Evolutionary conservation across 176 grass and related monocot genomes (phyloP).

Genomic region (Poa annua): DNA sequence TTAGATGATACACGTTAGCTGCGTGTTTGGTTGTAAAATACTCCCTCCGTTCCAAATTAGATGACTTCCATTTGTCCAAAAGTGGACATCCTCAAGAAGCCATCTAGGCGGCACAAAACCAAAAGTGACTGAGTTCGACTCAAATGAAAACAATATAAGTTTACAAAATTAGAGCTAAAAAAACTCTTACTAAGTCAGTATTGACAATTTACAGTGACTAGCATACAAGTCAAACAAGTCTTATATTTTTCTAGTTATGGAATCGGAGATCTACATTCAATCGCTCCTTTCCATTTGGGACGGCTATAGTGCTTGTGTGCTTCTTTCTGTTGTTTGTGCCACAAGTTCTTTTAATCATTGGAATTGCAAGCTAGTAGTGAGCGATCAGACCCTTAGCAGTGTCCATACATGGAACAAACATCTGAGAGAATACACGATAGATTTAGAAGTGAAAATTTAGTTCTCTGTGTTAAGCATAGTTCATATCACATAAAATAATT

Average conservation of each 20-base stretch:
- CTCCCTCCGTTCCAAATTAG: too few species aligned
- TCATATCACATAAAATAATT: not conserved
- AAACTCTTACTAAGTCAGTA: not conserved
- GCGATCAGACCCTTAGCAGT: not conserved
- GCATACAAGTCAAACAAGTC: not conserved
- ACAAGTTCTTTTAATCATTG: not conserved
- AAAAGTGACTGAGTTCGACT: not conserved
- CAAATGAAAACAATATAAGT: not conserved
- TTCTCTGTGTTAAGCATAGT: not conserved
- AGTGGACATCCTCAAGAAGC: not conserved
- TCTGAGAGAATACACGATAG: not conserved
- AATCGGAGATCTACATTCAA: not conserved
- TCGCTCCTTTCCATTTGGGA: not conserved
- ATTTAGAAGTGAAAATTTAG: not conserved
- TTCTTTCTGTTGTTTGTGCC: not conserved
- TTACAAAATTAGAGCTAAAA: not conserved
- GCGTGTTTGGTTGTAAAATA: too few species aligned
- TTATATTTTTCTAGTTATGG: not conserved
- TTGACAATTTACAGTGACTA: not conserved
- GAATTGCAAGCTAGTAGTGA: not conserved
- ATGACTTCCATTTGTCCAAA: too few species aligned
- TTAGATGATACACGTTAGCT: too few species aligned
- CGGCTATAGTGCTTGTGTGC: not conserved
- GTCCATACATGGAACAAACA: not conserved
- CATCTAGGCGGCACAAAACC: not conserved